These are phyloP conservation scores for Immersiella caudata DNA, from an alignment of 495 filamentous ascomycete genomes.

Conservation along the genomic window DNA sequence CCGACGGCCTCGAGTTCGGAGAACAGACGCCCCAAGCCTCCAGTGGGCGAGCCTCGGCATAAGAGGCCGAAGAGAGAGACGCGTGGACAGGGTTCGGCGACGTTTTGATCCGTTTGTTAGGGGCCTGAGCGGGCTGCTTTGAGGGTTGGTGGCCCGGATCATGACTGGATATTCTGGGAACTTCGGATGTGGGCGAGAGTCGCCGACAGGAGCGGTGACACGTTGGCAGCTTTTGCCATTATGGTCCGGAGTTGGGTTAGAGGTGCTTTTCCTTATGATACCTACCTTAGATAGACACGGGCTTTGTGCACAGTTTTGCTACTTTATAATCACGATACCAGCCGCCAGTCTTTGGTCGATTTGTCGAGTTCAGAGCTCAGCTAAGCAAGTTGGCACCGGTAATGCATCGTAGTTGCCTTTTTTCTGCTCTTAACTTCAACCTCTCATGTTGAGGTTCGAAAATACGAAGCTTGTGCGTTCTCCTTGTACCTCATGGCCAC, in stretches of 20 bases:
- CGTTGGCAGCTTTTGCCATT: neutral
- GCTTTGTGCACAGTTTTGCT: neutral
- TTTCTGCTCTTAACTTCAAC: too few relatives aligned
- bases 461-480: too few relatives aligned
- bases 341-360: neutral
- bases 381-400: too few relatives aligned
- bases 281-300: neutral
- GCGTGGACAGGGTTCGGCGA: neutral
- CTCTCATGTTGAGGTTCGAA: too few relatives aligned
- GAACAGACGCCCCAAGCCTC: neutral
- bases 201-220: neutral
- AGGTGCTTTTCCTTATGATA: neutral
- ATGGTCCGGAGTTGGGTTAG: neutral
- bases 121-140: neutral
- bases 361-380: too few relatives aligned
- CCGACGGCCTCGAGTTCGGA: neutral
- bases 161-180: neutral
- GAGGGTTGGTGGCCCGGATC: neutral
- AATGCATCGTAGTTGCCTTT: too few relatives aligned
- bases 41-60: neutral
- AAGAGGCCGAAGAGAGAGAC: neutral
- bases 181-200: neutral
- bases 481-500: too few relatives aligned
- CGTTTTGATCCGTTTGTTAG: neutral
- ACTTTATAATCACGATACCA: neutral